These are phyloP conservation scores for Dactylellina haptotyla DNA, from an alignment of 2,329 filamentous ascomycete genomes.

Conservation along the genomic window DNA sequence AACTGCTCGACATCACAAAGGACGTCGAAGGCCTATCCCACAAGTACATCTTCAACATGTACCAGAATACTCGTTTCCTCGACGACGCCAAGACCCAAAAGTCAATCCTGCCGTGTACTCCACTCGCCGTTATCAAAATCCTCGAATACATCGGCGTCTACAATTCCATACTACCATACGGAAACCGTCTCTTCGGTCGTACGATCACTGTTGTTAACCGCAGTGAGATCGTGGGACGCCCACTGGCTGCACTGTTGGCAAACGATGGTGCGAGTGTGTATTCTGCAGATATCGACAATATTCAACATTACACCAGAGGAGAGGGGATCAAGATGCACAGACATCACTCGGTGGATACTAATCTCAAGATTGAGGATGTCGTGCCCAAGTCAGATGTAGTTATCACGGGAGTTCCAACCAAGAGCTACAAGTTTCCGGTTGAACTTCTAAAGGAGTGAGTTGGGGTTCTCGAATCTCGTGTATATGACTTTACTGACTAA, in stretches of 20 bases:
- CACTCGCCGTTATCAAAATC: constrained; percentile 95
- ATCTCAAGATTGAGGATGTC: constrained; percentile 81
- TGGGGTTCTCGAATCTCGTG: neutral
- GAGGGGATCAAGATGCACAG: constrained; percentile 84
- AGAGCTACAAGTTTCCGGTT: constrained; percentile 88
- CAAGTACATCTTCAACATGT: constrained; percentile 98
- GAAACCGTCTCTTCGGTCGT: constrained; percentile 90
- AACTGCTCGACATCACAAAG: constrained; percentile 87
- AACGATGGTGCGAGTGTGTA: constrained; percentile 97
- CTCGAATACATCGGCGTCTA: constrained; percentile 95
- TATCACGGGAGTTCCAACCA: constrained; percentile 88
- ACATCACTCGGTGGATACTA: constrained; percentile 85
- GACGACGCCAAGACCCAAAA: constrained; percentile 84
- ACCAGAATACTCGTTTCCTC: constrained; percentile 95
- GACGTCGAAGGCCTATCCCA: constrained; percentile 96
- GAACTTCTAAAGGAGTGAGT: constrained; percentile 76
- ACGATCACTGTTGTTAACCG: constrained; percentile 97
- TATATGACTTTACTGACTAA: constrained; percentile 7
- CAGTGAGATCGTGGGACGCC: constrained; percentile 92
- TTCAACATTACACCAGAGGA: constrained; percentile 91
- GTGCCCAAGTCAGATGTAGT: constrained; percentile 91
- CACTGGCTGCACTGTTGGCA: constrained; percentile 88
- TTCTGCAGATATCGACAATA: constrained; percentile 89
- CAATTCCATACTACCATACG: constrained; percentile 91
- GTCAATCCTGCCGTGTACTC: constrained; percentile 93